A percentile compares a stretch with the other conserved stretches of the same genome.
These are phyloP conservation scores for Alternaria hordeiaustralica DNA, from an alignment of 2,329 filamentous ascomycete species.

Conservation along the genomic window DNA sequence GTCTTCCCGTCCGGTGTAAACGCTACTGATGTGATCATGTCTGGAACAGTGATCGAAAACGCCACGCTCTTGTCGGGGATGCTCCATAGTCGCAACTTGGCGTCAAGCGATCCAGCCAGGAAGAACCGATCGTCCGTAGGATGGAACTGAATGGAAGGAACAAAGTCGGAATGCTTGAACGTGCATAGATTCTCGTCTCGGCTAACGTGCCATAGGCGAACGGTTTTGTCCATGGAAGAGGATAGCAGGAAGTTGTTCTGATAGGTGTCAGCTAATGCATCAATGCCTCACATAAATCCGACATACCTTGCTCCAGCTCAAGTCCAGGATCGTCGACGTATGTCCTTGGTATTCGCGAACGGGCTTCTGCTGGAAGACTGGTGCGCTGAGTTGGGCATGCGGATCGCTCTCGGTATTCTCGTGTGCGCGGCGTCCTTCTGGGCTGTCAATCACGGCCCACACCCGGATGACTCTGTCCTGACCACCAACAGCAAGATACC, in stretches of 20 bases:
- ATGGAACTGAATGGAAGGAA: constrained; percentile 93
- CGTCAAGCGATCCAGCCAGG: constrained; percentile 88
- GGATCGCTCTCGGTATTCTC: constrained; percentile 72
- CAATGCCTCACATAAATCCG: neutral
- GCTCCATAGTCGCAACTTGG: constrained; percentile 88
- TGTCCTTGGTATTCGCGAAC: constrained; percentile 83
- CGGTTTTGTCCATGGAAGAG: constrained; percentile 97
- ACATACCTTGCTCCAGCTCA: constrained; percentile 89
- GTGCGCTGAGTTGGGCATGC: constrained; percentile 74
- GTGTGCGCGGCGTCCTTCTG: constrained; percentile 76
- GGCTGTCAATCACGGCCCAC: constrained; percentile 84
- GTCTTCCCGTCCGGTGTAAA: constrained; percentile 93
- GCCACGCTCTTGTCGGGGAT: constrained; percentile 96
- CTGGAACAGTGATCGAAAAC: constrained; percentile 75
- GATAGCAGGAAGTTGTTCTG: constrained; percentile 93
- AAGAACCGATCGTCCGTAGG: constrained; percentile 96
- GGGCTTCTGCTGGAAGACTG: constrained; percentile 84
- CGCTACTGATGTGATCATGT: constrained; percentile 91
- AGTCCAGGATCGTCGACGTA: constrained; percentile 81
- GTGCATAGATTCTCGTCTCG: constrained; percentile 86
- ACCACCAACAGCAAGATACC: constrained; percentile 88
- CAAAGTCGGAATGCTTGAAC: constrained; percentile 94
- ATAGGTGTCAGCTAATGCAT: neutral
- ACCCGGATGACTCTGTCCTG: constrained; percentile 85
- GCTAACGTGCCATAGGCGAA: constrained; percentile 90